Conservation (phyloP, 2,329 filamentous ascomycete species). For the Fusarium sp. region DNA sequence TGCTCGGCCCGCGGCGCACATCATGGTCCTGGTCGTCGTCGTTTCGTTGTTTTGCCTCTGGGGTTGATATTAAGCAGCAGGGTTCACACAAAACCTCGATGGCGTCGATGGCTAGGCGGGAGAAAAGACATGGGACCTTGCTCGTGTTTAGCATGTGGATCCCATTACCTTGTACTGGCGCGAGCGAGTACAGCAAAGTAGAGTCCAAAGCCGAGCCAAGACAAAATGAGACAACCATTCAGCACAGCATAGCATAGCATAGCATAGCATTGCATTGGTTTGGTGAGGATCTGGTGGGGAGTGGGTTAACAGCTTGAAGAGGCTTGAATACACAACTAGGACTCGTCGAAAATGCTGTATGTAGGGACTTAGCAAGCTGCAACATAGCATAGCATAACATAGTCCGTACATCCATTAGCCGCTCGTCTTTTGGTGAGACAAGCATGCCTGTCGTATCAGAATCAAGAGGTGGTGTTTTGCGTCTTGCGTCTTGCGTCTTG, state of each 20-base stretch:
- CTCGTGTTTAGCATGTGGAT: slow-evolving; percentile 46
- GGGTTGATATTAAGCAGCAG: slow-evolving; percentile 37
- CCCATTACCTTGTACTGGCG: slow-evolving; percentile 34
- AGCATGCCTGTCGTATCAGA: slow-evolving; percentile 27
- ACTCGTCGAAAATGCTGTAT: slow-evolving; percentile 9
- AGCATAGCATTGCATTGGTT: slow-evolving; percentile 17
- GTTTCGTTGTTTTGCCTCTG: slow-evolving; percentile 41
- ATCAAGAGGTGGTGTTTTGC: slow-evolving; percentile 29
- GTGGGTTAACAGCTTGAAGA: slow-evolving; percentile 34
- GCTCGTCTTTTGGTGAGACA: slow-evolving; percentile 25
- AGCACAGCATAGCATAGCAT: slow-evolving; percentile 18
- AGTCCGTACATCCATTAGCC: slow-evolving; percentile 23
- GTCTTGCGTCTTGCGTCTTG: slow-evolving; percentile 19
- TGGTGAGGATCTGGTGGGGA: slow-evolving; percentile 39
- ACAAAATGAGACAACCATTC: slow-evolving; percentile 37
- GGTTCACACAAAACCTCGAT: slow-evolving; percentile 41
- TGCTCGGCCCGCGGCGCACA: slow-evolving; percentile 46
- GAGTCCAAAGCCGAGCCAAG: slow-evolving; percentile 30
- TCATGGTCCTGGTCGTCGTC: slow-evolving; percentile 40
- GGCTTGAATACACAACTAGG: slow-evolving; percentile 21
- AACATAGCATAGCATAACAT: slow-evolving; percentile 12
- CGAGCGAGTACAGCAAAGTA: slow-evolving; percentile 37
- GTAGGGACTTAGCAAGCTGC: slow-evolving; percentile 28
- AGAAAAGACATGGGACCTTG: slow-evolving; percentile 47
- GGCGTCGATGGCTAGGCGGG: slow-evolving; percentile 48